Conservation (phyloP, 192 early-diverging fungal genomes). For the Coemansia sp. region DNA sequence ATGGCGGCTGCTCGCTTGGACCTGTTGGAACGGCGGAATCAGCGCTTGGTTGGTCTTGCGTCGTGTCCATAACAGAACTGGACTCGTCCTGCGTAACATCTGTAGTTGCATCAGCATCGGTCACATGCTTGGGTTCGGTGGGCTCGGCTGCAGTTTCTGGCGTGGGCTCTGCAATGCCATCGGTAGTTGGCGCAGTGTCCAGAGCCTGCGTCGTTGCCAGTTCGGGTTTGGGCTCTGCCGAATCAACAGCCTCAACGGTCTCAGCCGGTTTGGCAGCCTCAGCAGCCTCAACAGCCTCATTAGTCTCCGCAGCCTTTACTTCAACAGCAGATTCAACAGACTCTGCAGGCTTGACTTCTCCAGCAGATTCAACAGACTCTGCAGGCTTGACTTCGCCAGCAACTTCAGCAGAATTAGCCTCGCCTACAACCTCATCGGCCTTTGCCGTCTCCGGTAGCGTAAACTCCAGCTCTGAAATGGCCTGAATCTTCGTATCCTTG, state of each 20-base stretch:
- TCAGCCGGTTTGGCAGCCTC: neutral
- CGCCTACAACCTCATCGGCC: neutral
- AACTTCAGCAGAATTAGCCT: neutral
- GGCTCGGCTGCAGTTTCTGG: neutral
- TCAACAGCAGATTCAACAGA: neutral
- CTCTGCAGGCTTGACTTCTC: neutral
- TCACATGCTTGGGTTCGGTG: neutral
- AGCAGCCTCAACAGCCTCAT: neutral
- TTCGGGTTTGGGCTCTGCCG: too few species aligned
- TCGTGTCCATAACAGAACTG: too few species aligned
- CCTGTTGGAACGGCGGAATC: neutral
- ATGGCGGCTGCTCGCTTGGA: neutral
- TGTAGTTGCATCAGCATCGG: too few species aligned
- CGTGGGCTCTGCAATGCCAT: neutral
- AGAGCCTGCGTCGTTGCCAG: too few species aligned
- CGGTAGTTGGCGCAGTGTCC: too few species aligned
- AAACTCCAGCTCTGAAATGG: slow-evolving; percentile 51
- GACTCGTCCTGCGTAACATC: too few species aligned
- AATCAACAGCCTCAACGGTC: neutral
- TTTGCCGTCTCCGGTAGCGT: slow-evolving; percentile 16
- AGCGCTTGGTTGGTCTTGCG: too few species aligned
- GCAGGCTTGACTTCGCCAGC: neutral
- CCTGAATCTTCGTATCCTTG: slow-evolving; percentile 28
- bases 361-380: neutral
- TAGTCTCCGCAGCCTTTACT: too few species aligned